Base-by-base conservation (phyloP, 192 early-diverging fungal species). In the Phlyctochytrium planicorne region DNA sequence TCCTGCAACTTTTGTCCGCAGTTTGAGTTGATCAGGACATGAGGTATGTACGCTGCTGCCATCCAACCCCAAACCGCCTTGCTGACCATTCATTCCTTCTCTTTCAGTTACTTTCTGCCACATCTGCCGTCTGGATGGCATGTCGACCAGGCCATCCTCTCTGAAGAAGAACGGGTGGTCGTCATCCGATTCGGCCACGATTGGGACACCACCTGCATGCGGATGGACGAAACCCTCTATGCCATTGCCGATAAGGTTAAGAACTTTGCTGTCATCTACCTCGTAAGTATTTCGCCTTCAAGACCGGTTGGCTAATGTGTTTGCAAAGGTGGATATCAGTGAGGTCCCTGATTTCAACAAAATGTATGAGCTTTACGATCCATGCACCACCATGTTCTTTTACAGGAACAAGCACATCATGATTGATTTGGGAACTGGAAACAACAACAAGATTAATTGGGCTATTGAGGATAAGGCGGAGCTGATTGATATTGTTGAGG, bases 381-480 rank as follows among this genome's bases (percentile, higher is more conserved):
- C 91, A 2, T 99, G 96, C 77, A 98, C 97, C 2, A 84, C 90
- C 30, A 99, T 99, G 97, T 96, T 99, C 80, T 97, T 79, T 62
- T 81, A 79, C 63, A 61, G 81, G 14, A 97, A 97, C 80, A 94
- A 96, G 76, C 97, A 97, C 64, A 98, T 99, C 66, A 94, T 97
- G 95, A 87, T 99, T 29, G 97, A 99, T 88, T 73, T 98, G 33
- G 97, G 97, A 17, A 99, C 97, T 0, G 97, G 97, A 63, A 95
- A 99, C 75, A 99, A 99, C 82, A 99, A 99, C 80, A 99, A 99
- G 78, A 92, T 99, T 73, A 93, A 95, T 68, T 97, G 96, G 96
- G 85, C 93, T 1, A 75, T 99, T 30, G 91, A 93, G 52, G 93
- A 96, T 65, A 90, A 93, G 64, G 92, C 97, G 75, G 97, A 99